Percentiles rank a stretch among this genome's conserved stretches.
Conservation (phyloP, 202 grass and related monocot genomes). For the Musa balbisiana region DNA sequence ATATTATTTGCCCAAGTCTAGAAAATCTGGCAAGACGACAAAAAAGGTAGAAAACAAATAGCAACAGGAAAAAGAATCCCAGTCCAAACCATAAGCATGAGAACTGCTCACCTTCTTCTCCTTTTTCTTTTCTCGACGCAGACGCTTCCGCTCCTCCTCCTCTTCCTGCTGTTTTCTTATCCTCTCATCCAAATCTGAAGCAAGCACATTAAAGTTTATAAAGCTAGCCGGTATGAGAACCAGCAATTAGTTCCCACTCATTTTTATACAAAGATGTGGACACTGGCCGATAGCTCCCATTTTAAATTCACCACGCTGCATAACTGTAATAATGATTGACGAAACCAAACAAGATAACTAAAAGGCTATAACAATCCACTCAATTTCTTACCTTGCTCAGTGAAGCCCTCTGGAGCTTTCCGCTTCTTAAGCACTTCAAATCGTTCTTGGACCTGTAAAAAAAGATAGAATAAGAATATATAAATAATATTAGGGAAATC, state of each 20-base stretch:
- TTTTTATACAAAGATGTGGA: neutral
- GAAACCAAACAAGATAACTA: neutral
- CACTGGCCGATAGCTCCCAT: neutral
- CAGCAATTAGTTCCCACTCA: neutral
- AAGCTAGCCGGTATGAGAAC: neutral
- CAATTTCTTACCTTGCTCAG: constrained; percentile 61
- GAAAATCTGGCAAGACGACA: neutral
- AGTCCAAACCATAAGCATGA: neutral
- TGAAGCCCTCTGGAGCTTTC: constrained; percentile 69
- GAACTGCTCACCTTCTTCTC: constrained; percentile 65
- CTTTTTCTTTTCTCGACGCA: constrained; percentile 67
- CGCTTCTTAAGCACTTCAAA: constrained; percentile 89
- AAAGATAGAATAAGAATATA: constrained; percentile 20
- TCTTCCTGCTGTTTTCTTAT: constrained; percentile 79
- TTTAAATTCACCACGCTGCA: neutral
- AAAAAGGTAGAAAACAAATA: neutral
- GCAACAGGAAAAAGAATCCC: neutral
- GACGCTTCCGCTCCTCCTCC: constrained; percentile 59
- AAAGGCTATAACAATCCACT: neutral
- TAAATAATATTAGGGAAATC: neutral
- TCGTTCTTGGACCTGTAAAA: constrained; percentile 81
- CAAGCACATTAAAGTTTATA: constrained; percentile 12
- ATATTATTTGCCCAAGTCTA: neutral
- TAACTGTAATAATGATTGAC: neutral
- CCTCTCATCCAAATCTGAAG: constrained; percentile 60